Percentiles rank a stretch among this genome's conserved stretches.
phyloP scores from a whole-genome alignment of 208 protist species.

The Lotmaria passim region DNA sequence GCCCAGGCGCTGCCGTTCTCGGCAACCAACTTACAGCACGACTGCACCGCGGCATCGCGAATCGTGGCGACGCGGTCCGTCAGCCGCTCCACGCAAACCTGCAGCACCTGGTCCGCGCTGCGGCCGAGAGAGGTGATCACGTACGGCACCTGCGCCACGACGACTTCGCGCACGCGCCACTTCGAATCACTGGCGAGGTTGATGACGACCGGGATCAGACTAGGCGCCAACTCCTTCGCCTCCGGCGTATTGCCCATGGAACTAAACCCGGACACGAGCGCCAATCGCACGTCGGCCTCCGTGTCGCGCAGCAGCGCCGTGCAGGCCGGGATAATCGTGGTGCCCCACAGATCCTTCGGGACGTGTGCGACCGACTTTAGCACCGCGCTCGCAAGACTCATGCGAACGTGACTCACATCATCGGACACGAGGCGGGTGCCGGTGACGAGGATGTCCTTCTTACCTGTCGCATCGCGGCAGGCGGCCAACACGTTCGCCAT shows the following conservation, averaged over 20 bases:
- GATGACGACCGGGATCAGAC: constrained; percentile 83
- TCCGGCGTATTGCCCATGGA: constrained; percentile 85
- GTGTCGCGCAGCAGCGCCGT: constrained; percentile 78
- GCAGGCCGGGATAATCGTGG: constrained; percentile 75
- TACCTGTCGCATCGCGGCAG: constrained; percentile 59
- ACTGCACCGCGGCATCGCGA: constrained; percentile 78
- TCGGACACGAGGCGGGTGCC: constrained; percentile 79
- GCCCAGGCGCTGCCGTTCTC: constrained; percentile 75
- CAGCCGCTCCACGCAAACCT: constrained; percentile 79
- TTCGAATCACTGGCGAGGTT: constrained; percentile 81
- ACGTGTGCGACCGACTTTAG: constrained; percentile 82
- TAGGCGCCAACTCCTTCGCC: constrained; percentile 85
- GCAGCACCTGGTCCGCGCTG: constrained; percentile 76
- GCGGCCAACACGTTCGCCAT: constrained; percentile 72
- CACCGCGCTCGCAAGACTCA: constrained; percentile 85
- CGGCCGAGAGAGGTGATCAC: constrained; percentile 79
- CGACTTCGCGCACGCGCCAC: constrained; percentile 87
- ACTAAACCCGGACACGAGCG: constrained; percentile 86
- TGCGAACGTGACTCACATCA: constrained; percentile 77
- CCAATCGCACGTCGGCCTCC: constrained; percentile 86
- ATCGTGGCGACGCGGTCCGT: constrained; percentile 89
- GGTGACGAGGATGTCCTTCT: constrained; percentile 74
- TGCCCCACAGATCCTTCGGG: constrained; percentile 76
- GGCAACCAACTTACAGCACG: constrained; percentile 79
- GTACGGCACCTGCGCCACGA: constrained; percentile 84